Percentiles rank a stretch among this genome's conserved stretches.
These are phyloP conservation scores for Ramularia collo-cygni DNA, from an alignment of 2,329 filamentous ascomycete species.

Conservation along the genomic window DNA sequence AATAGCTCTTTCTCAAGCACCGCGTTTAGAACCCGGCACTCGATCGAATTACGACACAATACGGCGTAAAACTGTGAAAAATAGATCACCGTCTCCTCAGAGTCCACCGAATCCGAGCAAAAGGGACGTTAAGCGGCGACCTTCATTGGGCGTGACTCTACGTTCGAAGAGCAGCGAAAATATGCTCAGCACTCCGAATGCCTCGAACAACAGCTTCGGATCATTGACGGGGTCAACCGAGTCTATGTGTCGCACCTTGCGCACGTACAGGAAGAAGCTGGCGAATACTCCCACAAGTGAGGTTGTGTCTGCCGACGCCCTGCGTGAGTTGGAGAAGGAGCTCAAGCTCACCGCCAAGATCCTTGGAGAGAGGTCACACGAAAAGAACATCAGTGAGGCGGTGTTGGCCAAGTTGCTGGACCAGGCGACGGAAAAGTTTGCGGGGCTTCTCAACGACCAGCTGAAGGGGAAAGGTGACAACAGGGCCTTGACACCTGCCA, in stretches of 20 bases:
- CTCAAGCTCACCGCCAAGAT: conserved; percentile 43
- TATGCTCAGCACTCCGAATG: conserved; percentile 17
- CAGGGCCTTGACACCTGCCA: conserved; percentile 17
- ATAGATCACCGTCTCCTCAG: conserved; percentile 40
- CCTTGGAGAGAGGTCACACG: conserved; percentile 37
- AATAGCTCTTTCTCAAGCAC: conserved; percentile 41
- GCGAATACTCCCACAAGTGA: conserved; percentile 38
- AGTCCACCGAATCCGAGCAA: conserved; percentile 17
- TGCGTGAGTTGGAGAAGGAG: conserved; percentile 52
- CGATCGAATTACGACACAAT: conserved; percentile 18
- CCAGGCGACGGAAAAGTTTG: conserved; percentile 66
- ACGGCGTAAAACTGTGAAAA: conserved; percentile 21
- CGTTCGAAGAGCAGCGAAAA: conserved; percentile 39
- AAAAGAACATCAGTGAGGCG: conserved; percentile 36
- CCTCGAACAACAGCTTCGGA: conserved; percentile 35
- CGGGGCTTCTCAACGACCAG: conserved; percentile 66
- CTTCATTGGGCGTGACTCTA: conserved; percentile 46
- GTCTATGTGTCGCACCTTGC: conserved; percentile 50
- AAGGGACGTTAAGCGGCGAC: conserved; percentile 31
- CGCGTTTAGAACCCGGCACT: conserved; percentile 38
- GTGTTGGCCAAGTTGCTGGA: conserved; percentile 56
- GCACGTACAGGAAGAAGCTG: conserved; percentile 54
- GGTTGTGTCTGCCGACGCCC: conserved; percentile 38
- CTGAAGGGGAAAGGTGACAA: conserved; percentile 41
- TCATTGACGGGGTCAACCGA: conserved; percentile 49